phyloP scores from a whole-genome alignment of 352 stramenopile species.

The Elongisporangium undulatum region DNA sequence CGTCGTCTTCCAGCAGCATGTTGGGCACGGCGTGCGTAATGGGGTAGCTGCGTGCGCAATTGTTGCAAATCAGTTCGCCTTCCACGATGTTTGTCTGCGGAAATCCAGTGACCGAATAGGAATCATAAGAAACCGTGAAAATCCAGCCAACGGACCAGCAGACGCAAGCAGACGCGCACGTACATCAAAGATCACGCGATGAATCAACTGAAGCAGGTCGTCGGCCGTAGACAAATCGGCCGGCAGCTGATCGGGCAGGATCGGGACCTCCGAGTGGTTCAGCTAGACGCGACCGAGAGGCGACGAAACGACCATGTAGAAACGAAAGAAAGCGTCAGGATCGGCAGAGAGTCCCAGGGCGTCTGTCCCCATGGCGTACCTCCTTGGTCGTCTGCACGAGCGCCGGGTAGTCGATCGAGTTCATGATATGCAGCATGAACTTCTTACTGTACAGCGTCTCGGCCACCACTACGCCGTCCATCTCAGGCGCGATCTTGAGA shows the following conservation, averaged over 20 bases:
- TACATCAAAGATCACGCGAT: slow-evolving; percentile 81
- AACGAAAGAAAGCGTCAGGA: not conserved
- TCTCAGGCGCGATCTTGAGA: slow-evolving; percentile 64
- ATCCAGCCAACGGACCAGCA: not conserved
- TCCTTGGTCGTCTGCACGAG: slow-evolving; percentile 73
- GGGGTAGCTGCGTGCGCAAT: slow-evolving; percentile 75
- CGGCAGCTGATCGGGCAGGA: slow-evolving; percentile 63
- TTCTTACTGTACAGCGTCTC: slow-evolving; percentile 79
- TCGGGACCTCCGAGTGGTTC: slow-evolving; percentile 74
- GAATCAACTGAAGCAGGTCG: slow-evolving; percentile 69
- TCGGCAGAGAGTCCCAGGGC: slow-evolving; percentile 1
- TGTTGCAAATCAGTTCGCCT: slow-evolving; percentile 81
- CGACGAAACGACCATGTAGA: not conserved
- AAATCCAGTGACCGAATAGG: slow-evolving; percentile 1
- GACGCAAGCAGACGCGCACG: slow-evolving; percentile 10
- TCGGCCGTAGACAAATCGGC: slow-evolving; percentile 50
- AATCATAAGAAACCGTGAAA: not conserved
- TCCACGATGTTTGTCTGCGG: slow-evolving; percentile 82
- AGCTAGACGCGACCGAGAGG: slow-evolving; percentile 27
- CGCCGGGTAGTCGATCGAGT: slow-evolving; percentile 80
- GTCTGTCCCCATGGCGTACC: slow-evolving; percentile 18
- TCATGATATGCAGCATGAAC: slow-evolving; percentile 86
- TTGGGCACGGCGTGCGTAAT: slow-evolving; percentile 81
- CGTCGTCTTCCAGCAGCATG: slow-evolving; percentile 84
- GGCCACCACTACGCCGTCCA: slow-evolving; percentile 74